Evolutionary conservation across 441 rosid genomes (phyloP).

Genomic region (Bocquillonia castaneifolia): DNA sequence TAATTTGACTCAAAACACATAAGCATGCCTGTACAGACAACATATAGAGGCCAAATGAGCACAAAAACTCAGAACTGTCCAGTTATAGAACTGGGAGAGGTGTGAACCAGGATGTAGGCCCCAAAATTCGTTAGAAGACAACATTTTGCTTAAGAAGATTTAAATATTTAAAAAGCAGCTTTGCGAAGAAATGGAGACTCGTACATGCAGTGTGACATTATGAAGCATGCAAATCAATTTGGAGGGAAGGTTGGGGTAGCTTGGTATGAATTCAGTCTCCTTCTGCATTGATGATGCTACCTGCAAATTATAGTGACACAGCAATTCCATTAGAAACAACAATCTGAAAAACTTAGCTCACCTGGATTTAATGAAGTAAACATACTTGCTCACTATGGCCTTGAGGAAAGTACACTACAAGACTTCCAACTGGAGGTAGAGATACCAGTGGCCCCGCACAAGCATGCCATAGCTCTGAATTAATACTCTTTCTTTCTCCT

Average conservation of each 20-base stretch:
- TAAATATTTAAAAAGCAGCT: not conserved
- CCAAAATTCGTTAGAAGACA: not conserved
- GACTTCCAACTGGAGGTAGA: conserved; percentile 91
- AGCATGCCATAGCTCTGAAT: conserved; percentile 96
- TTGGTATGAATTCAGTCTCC: conserved; percentile 78
- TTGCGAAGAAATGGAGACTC: conserved; percentile 8
- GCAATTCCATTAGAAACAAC: conserved; percentile 19
- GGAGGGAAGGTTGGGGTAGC: conserved; percentile 88
- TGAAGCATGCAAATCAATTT: conserved; percentile 92
- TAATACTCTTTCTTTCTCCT: conserved; percentile 78
- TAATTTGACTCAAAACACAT: not conserved
- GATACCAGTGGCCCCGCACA: conserved; percentile 95
- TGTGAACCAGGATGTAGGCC: not conserved
- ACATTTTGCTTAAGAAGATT: not conserved
- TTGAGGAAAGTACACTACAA: conserved; percentile 96
- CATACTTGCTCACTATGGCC: conserved; percentile 98
- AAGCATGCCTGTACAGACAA: not conserved
- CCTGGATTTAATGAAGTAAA: conserved; percentile 19
- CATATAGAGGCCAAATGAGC: not conserved
- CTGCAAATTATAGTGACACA: conserved; percentile 33
- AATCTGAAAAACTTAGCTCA: conserved; percentile 17
- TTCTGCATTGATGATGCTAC: conserved; percentile 97
- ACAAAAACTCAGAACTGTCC: not conserved
- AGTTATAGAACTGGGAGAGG: not conserved
- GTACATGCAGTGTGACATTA: conserved; percentile 78